phyloP scores from a whole-genome alignment of 2,329 filamentous ascomycete species.

The Nigrospora osmanthi region DNA sequence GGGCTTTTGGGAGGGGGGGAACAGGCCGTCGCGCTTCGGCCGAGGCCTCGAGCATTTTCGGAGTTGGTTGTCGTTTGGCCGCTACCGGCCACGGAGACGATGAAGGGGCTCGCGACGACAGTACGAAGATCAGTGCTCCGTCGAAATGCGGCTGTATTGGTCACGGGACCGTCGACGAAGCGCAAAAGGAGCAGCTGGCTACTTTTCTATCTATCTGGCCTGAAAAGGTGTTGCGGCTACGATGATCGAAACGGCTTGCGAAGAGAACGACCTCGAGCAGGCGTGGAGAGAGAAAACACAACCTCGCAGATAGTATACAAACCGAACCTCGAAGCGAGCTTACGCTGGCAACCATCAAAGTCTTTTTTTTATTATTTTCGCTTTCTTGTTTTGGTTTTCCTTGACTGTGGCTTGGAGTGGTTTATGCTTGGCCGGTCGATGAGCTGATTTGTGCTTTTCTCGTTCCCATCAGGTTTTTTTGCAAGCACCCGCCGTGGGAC shows the following conservation, averaged over 20 bases:
- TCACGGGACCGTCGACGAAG: too few relatives aligned
- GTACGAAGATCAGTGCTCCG: too few relatives aligned
- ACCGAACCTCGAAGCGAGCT: constrained; percentile 14
- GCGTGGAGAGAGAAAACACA: constrained; percentile 15
- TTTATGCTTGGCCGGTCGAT: too few relatives aligned
- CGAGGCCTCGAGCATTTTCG: not conserved
- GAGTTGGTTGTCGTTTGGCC: constrained; percentile 1
- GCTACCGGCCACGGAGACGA: not conserved
- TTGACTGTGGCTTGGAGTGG: too few relatives aligned
- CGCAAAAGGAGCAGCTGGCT: not conserved
- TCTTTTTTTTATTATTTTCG: too few relatives aligned
- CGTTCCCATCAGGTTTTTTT: too few relatives aligned
- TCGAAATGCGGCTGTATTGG: too few relatives aligned
- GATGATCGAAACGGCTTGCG: constrained; percentile 14
- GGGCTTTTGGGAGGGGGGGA: not conserved
- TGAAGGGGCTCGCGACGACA: too few relatives aligned
- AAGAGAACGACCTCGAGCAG: constrained; percentile 12
- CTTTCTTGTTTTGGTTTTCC: too few relatives aligned
- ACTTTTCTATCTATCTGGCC: constrained; percentile 15
- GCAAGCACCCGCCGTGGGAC: too few relatives aligned
- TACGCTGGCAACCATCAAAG: constrained; percentile 8
- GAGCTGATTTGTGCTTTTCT: too few relatives aligned
- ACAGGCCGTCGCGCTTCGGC: not conserved
- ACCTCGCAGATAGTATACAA: constrained; percentile 24
- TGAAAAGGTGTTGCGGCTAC: constrained; percentile 22